A percentile compares a stretch with the other conserved stretches of the same genome.
These are phyloP conservation scores for Pterula multifida DNA, from an alignment of 1,284 basidiomycete species.

Conservation along the genomic window DNA sequence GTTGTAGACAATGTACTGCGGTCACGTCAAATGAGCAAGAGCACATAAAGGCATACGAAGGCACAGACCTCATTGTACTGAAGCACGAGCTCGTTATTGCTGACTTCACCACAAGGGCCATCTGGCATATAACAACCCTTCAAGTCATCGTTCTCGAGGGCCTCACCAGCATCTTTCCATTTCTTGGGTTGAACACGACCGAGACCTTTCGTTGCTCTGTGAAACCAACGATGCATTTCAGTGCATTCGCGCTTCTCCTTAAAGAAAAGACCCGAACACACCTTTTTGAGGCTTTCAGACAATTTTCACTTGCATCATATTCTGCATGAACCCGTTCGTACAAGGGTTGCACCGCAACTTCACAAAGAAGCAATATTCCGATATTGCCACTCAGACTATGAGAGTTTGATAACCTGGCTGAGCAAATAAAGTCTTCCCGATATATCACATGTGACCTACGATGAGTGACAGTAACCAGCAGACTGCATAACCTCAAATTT, in stretches of 20 bases:
- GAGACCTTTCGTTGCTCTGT: conserved; percentile 41
- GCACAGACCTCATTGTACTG: conserved; percentile 42
- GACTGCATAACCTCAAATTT: conserved; percentile 22
- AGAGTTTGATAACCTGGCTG: too few relatives aligned
- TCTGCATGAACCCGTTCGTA: conserved; percentile 34
- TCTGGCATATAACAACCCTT: conserved; percentile 48
- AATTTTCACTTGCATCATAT: conserved; percentile 37
- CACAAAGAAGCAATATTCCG: conserved; percentile 46
- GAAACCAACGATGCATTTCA: conserved; percentile 3
- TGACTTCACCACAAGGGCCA: conserved; percentile 28
- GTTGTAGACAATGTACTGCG: conserved; percentile 36
- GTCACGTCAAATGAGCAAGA: conserved; percentile 2
- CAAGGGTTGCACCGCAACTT: conserved; percentile 46
- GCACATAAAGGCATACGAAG: not conserved
- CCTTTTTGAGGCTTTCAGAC: conserved; percentile 27
- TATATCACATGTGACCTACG: conserved; percentile 22
- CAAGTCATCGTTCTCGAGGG: conserved; percentile 36
- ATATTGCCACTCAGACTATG: conserved; percentile 35
- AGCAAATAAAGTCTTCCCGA: not conserved
- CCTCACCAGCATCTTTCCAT: conserved; percentile 52
- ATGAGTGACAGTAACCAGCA: conserved; percentile 43
- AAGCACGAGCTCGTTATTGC: conserved; percentile 19
- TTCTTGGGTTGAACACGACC: conserved; percentile 35
- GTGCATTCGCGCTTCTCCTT: conserved; percentile 9
- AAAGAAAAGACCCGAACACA: conserved; percentile 15